Conservation (phyloP, 495 filamentous ascomycete genomes). For the Neurospora sp. region DNA sequence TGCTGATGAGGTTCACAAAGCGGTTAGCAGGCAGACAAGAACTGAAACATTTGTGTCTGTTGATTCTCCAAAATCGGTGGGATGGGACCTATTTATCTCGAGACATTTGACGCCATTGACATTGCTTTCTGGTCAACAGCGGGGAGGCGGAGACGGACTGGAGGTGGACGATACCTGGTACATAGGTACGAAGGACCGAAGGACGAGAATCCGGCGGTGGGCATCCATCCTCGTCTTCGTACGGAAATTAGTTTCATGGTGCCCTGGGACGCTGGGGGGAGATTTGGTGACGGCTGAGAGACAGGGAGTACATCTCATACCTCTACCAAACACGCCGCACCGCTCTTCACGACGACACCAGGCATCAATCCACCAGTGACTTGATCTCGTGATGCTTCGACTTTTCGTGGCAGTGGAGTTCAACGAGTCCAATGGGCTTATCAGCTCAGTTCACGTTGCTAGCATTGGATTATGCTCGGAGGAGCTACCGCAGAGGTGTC, state of each 20-base stretch:
- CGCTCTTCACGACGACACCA: not conserved
- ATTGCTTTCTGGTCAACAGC: not conserved
- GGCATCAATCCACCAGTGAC: not conserved
- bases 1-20: not conserved
- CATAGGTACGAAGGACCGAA: not conserved
- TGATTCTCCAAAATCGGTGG: not conserved
- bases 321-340: not conserved
- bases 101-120: not conserved
- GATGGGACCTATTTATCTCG: not conserved
- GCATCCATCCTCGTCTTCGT: not conserved
- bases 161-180: not conserved
- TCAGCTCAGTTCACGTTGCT: not conserved
- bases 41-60: not conserved
- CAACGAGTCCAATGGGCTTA: not conserved
- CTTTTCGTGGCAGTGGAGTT: not conserved
- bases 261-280: not conserved
- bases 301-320: not conserved
- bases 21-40: not conserved
- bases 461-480: not conserved
- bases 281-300: not conserved
- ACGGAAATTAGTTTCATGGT: not conserved
- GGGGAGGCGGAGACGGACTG: not conserved
- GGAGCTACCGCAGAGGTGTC: not conserved
- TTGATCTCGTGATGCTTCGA: not conserved
- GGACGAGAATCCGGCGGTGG: not conserved